Base-by-base conservation (phyloP, 140 eudicot species). In the Bidens hawaiensis region DNA sequence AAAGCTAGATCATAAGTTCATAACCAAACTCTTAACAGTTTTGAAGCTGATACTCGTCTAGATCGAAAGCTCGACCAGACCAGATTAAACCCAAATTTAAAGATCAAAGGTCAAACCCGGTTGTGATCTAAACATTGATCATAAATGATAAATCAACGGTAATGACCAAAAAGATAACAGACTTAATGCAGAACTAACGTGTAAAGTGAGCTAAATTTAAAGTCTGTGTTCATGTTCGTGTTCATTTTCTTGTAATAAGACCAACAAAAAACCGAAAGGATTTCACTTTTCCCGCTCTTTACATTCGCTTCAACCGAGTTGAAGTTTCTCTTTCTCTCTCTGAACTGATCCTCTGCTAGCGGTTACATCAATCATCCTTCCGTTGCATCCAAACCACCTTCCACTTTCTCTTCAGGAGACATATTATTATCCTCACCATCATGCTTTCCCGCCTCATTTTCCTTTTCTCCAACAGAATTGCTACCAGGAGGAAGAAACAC, bases 401-500 rank as follows among this genome's bases (percentile, higher is more conserved):
- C 73, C 17, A 69, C 47, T 1, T 51, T 51, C 58, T 24, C 58
- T n/a, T 53, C 26, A 5, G 36, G 38, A 12, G 60, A 53, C 14
- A 53, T 26, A 2, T 18, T n/a, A n/a, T n/a, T n/a, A n/a, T n/a
- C n/a, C n/a, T n/a, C 58, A 23, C 21, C 58, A 12, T 50, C 58
- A 50, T 50, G 58, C 15, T 50, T 23, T 22, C 17, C 58, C 0
- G 33, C 58, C 0, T 18, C 25, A 34, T 65, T 76, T 45, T 21
- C 50, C 62, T 47, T 64, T 16, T 62, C 71, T 36, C 65, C 36
- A 18, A 64, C 9, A 12, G 70, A 56, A 46, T 57, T 77, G 24
- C 71, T 68, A 31, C 85, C 83, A 42, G 86, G 82, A 16, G 96
- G 96, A 52, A 87, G 88, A 55, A 87, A 87, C 30, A 87, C 96